Evolutionary conservation across 177 flowering plant genomes (phyloP).

Genomic region (Vitis hybrid): DNA sequence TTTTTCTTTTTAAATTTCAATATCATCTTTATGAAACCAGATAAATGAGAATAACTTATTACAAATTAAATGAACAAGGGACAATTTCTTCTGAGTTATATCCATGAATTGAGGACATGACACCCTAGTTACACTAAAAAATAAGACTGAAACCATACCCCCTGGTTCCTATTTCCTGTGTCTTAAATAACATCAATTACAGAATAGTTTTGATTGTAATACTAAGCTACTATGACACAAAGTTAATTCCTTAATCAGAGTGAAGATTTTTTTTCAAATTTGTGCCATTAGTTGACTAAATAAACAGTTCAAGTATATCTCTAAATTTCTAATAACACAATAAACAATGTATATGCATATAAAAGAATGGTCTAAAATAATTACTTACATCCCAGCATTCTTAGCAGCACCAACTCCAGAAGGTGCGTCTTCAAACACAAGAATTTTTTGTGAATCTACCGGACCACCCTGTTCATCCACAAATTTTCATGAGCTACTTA

Average conservation of each 20-base stretch:
- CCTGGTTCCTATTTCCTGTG: neutral
- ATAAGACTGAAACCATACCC: neutral
- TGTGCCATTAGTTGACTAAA: no score
- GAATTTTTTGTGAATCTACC: slow-evolving; percentile 51
- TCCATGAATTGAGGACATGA: no score
- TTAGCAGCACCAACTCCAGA: slow-evolving; percentile 90
- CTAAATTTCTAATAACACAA: neutral
- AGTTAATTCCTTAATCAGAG: neutral
- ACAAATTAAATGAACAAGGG: no score
- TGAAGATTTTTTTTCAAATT: no score
- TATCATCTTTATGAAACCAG: no score
- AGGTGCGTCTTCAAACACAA: slow-evolving; percentile 99
- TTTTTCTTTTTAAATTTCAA: no score
- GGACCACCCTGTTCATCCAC: slow-evolving; percentile 53
- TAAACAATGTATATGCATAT: neutral
- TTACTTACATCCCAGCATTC: slow-evolving; percentile 89
- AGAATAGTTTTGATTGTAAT: neutral
- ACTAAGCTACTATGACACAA: neutral
- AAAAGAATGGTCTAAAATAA: neutral
- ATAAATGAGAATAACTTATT: no score
- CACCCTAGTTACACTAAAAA: no score
- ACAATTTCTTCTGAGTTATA: no score
- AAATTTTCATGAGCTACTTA: slow-evolving; percentile 9
- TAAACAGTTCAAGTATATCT: no score
- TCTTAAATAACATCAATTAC: neutral